Conservation (phyloP, 2,329 filamentous ascomycete genomes). For the Colletotrichum chrysophilum region DNA sequence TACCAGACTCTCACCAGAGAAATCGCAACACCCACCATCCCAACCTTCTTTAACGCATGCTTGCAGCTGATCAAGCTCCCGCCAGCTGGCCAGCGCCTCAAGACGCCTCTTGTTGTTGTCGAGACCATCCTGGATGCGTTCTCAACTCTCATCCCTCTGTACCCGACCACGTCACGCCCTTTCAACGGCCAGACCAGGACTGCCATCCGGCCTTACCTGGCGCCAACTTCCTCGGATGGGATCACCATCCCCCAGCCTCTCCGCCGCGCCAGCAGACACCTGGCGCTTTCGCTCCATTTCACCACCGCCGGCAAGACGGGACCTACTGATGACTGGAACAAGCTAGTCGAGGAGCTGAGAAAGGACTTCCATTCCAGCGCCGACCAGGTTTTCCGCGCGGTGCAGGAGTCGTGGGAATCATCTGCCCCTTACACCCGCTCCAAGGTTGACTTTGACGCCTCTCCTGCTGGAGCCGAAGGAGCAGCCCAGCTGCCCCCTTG, state of each 20-base stretch:
- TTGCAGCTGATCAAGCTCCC: constrained; percentile 66
- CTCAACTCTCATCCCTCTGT: constrained; percentile 74
- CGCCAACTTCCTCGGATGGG: constrained; percentile 64
- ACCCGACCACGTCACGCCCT: constrained; percentile 83
- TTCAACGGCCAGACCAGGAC: constrained; percentile 72
- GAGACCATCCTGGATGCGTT: constrained; percentile 77
- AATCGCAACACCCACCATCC: constrained; percentile 83
- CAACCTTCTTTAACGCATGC: constrained; percentile 75
- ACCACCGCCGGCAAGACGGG: constrained; percentile 85
- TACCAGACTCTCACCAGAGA: constrained; percentile 86
- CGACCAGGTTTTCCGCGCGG: constrained; percentile 78
- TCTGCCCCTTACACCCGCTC: constrained; percentile 54
- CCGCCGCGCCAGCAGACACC: constrained; percentile 61
- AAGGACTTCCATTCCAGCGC: constrained; percentile 72
- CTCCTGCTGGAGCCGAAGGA: constrained; percentile 50
- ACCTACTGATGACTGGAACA: constrained; percentile 79
- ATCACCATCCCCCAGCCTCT: constrained; percentile 56
- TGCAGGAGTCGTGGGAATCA: constrained; percentile 84
- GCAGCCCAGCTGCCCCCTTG: constrained; percentile 67
- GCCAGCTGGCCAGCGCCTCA: constrained; percentile 39
- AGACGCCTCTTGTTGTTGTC: constrained; percentile 55
- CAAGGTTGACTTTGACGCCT: constrained; percentile 47
- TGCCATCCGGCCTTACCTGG: constrained; percentile 64
- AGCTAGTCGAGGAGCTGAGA: constrained; percentile 66
- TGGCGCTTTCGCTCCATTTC: constrained; percentile 76